phyloP scores from a whole-genome alignment of 164 flowering plant species.

The Chimonanthus salicifolius region DNA sequence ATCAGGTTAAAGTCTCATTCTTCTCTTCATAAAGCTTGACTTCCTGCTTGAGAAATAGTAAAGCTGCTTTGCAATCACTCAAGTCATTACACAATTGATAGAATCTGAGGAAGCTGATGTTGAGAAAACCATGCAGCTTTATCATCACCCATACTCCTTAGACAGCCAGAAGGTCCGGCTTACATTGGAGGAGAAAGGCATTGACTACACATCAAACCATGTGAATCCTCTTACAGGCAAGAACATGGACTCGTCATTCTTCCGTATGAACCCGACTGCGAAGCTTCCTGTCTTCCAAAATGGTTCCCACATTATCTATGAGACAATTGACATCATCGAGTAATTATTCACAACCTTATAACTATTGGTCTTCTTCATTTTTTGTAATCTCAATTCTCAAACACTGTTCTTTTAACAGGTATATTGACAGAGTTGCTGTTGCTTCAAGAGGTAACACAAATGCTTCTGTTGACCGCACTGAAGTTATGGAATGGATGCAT shows the following conservation, averaged over 20 bases:
- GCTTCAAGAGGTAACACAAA: slow-evolving; percentile 35
- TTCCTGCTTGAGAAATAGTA: background rate
- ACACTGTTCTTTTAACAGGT: slow-evolving; percentile 33
- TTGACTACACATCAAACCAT: slow-evolving; percentile 86
- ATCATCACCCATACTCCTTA: slow-evolving; percentile 84
- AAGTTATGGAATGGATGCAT: slow-evolving; percentile 75
- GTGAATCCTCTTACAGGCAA: slow-evolving; percentile 90
- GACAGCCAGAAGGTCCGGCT: slow-evolving; percentile 96
- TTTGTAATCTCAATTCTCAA: background rate
- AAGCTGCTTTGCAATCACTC: background rate
- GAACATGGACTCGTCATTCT: slow-evolving; percentile 76
- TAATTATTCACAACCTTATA: slow-evolving; percentile 29
- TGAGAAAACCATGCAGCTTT: slow-evolving; percentile 69
- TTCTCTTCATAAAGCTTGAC: background rate
- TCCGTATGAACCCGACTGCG: slow-evolving; percentile 67
- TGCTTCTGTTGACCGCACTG: slow-evolving; percentile 24
- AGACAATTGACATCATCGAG: slow-evolving; percentile 80
- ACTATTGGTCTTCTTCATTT: background rate
- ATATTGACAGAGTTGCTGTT: slow-evolving; percentile 69
- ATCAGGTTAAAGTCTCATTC: background rate
- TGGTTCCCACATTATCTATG: slow-evolving; percentile 64
- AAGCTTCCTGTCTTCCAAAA: slow-evolving; percentile 88
- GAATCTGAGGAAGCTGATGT: slow-evolving; percentile 12
- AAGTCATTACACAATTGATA: background rate
- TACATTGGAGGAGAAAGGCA: slow-evolving; percentile 78